A percentile compares a stretch with the other conserved stretches of the same genome.
Conservation (phyloP, 2,329 filamentous ascomycete genomes). For the Neopestalotiopsis rosae region DNA sequence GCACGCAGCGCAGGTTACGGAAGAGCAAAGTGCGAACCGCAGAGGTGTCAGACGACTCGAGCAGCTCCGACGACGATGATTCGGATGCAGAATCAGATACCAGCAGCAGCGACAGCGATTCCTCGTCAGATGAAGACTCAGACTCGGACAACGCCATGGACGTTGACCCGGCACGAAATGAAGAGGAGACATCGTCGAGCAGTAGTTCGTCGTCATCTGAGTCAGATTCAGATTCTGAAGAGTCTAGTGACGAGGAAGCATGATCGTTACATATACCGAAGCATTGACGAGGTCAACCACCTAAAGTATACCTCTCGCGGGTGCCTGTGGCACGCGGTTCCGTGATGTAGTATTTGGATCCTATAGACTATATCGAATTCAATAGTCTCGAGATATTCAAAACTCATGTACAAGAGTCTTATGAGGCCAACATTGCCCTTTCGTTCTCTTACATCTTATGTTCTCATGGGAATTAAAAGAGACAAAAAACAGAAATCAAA, state of each 20-base stretch:
- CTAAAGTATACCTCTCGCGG: no score
- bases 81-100: slow-evolving; percentile 45
- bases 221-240: slow-evolving; percentile 37
- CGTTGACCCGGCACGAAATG: slow-evolving; percentile 26
- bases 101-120: slow-evolving; percentile 31
- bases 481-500: no score
- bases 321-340: no score
- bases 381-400: no score
- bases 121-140: slow-evolving; percentile 36
- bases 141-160: slow-evolving; percentile 28
- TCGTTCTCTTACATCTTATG: no score
- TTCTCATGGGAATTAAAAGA: no score
- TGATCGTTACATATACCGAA: neutral
- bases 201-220: slow-evolving; percentile 49
- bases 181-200: slow-evolving; percentile 40
- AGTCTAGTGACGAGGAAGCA: slow-evolving; percentile 23
- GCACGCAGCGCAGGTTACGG: slow-evolving; percentile 51
- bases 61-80: slow-evolving; percentile 37
- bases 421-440: no score
- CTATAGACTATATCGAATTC: no score
- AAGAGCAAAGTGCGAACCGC: slow-evolving; percentile 58
- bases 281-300: neutral
- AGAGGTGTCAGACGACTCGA: slow-evolving; percentile 48
- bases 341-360: no score
- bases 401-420: no score